These are phyloP conservation scores for Immersiella caudata DNA, from an alignment of 495 filamentous ascomycete genomes.

Conservation along the genomic window DNA sequence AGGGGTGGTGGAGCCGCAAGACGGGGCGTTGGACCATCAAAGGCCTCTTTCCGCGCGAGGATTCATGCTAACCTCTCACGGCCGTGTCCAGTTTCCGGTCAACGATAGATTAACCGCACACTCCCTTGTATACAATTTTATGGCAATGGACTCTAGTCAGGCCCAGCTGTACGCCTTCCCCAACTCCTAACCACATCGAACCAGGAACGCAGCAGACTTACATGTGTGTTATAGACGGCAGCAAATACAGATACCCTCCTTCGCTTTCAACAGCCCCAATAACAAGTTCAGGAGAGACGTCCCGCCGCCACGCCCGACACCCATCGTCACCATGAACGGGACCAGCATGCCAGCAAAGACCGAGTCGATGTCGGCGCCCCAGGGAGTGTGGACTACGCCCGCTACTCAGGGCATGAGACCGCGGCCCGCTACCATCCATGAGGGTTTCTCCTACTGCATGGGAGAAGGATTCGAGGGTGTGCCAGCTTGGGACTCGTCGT, in stretches of 20 bases:
- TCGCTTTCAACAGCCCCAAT: constrained; percentile 43
- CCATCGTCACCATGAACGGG: constrained; percentile 47
- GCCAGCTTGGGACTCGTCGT: constrained; percentile 58
- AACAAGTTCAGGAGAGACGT: constrained; percentile 45
- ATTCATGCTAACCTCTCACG: constrained; percentile 43
- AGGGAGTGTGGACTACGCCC: constrained; percentile 50
- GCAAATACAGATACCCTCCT: constrained; percentile 47
- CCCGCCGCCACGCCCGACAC: constrained; percentile 39
- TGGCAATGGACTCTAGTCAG: constrained; percentile 47
- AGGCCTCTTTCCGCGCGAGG: constrained; percentile 25
- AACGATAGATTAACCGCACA: constrained; percentile 43
- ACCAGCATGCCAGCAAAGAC: constrained; percentile 41
- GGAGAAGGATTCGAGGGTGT: constrained; percentile 52
- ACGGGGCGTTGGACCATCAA: constrained; percentile 29
- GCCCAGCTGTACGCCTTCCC: constrained; percentile 44
- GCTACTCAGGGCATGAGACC: constrained; percentile 48
- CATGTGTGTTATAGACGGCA: constrained; percentile 43
- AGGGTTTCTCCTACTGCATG: constrained; percentile 61
- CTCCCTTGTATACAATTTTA: constrained; percentile 30
- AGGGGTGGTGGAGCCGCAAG: constrained; percentile 30
- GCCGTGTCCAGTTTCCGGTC: constrained; percentile 33
- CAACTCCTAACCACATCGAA: constrained; percentile 22
- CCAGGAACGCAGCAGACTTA: constrained; percentile 35
- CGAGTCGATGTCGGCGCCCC: constrained; percentile 43
- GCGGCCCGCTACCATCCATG: constrained; percentile 60